Base-by-base conservation (phyloP, 805 yeast genomes). In the Pichia nanzhaoensis region DNA sequence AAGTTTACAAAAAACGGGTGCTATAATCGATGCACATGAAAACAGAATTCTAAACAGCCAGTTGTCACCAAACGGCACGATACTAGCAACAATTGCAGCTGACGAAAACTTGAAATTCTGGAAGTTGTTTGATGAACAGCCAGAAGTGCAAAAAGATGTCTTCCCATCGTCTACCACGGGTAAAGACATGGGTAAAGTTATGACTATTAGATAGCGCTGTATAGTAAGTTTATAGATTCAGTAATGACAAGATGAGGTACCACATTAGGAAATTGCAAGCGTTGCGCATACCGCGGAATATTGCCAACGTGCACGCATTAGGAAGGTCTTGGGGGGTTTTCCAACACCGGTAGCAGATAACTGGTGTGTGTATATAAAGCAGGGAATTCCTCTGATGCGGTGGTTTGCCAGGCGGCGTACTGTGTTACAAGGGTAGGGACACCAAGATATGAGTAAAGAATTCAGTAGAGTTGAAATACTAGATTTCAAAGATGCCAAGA, bases 81-180 rank as follows among this genome's bases (percentile, higher is more conserved):
- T 95, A 0, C 67, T 93, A 45, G 98, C 96, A 1, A 93, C 99
- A 0, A 89, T 90, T 38, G 95, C 97, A 2, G 95, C 95, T 12
- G 98, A 93, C 64, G 99, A 93, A 62, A 91, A 89, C 65, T 73
- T 93, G 59, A 91, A 93, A 66, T 93, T 93, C 66, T 93, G 95
- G 90, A 83, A 86, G 53, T 72, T 93, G 19, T 91, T 89, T 64
- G 96, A 91, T 35, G 42, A 51, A 5, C 46, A 51, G 12, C 48
- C 52, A 2, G 51, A 55, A n/a, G 43, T 42, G 7, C 49, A 51
- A 16, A 49, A 53, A 5, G 55, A 52, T 9, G 52, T 57, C 12
- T 60, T 67, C 34, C 47, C 22, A 17, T 22, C 64, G 3, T 53
- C 67, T 30, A 58, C 61, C 17, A 58, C 66, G 31, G 74, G 73